Percentiles rank a stretch among this genome's conserved stretches.
Evolutionary conservation across 306 rosid species (phyloP).

Genomic region (Acmispon strigosus): DNA sequence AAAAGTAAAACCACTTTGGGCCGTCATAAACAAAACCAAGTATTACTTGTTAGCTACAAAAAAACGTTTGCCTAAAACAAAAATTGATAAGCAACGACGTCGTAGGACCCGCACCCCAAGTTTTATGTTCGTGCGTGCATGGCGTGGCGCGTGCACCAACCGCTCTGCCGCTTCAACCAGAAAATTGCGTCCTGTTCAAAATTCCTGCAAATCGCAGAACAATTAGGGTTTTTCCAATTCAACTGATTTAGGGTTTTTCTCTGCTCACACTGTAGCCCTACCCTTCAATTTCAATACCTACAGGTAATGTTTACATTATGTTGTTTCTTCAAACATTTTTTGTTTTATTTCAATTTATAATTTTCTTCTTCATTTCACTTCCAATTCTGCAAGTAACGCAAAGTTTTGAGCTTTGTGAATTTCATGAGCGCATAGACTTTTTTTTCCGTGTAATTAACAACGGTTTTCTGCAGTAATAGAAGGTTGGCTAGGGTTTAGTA

Average conservation of each 20-base stretch:
- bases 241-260: background rate
- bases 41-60: no score
- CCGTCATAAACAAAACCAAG: no score
- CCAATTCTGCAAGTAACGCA: background rate
- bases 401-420: background rate
- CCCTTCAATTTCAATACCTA: conserved; percentile 5
- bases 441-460: background rate
- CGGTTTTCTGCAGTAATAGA: background rate
- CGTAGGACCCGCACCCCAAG: background rate
- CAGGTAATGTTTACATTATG: conserved; percentile 26
- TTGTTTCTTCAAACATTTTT: background rate
- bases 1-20: no score
- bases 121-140: background rate
- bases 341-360: background rate
- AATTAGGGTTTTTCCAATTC: conserved; percentile 37
- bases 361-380: background rate
- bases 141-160: conserved; percentile 23
- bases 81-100: conserved; percentile 11
- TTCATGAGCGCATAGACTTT: background rate
- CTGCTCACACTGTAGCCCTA: background rate
- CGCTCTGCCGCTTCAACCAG: conserved; percentile 20
- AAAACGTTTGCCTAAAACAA: background rate
- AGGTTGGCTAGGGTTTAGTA: conserved; percentile 30
- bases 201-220: conserved; percentile 1
- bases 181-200: background rate